Conservation (phyloP, 169 alveolate genomes). For the Plasmodium billcollinsi region DNA sequence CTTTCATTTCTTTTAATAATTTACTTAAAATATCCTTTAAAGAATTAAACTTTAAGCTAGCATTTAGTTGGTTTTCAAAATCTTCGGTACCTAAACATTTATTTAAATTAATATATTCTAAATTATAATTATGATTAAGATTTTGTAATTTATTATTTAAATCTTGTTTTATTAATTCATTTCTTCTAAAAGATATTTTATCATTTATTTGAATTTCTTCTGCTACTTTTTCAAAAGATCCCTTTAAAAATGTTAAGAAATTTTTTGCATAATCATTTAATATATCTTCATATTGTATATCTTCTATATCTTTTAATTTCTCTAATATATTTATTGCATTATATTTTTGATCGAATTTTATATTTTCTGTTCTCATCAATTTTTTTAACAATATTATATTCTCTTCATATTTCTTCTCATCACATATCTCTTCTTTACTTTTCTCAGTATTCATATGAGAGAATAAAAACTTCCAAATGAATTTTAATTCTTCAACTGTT, state of each 20-base stretch:
- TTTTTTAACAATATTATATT: constrained; percentile 58
- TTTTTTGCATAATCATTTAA: constrained; percentile 69
- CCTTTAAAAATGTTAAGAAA: constrained; percentile 63
- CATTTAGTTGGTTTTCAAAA: constrained; percentile 69
- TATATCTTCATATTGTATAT: constrained; percentile 63
- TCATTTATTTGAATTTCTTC: constrained; percentile 76
- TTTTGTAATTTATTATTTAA: constrained; percentile 70
- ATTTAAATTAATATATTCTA: constrained; percentile 66
- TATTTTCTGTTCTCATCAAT: constrained; percentile 68
- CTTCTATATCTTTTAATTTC: constrained; percentile 59
- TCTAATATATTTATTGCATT: constrained; percentile 61
- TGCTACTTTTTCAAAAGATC: constrained; percentile 68
- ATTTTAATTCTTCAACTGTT: constrained; percentile 66
- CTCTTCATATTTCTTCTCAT: constrained; percentile 49
- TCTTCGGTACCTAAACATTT: constrained; percentile 74
- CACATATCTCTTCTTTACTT: constrained; percentile 26
- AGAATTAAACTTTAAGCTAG: constrained; percentile 66
- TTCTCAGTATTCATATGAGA: constrained; percentile 54
- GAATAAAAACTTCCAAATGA: constrained; percentile 70
- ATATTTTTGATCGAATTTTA: constrained; percentile 71
- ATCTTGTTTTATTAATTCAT: constrained; percentile 73
- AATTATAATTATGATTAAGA: constrained; percentile 49
- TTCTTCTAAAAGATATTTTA: constrained; percentile 63
- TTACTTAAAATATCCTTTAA: constrained; percentile 69
- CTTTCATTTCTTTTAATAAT: constrained; percentile 65